Evolutionary conservation across 192 early-diverging fungal species (phyloP).

Genomic region (Gigaspora rosea): DNA sequence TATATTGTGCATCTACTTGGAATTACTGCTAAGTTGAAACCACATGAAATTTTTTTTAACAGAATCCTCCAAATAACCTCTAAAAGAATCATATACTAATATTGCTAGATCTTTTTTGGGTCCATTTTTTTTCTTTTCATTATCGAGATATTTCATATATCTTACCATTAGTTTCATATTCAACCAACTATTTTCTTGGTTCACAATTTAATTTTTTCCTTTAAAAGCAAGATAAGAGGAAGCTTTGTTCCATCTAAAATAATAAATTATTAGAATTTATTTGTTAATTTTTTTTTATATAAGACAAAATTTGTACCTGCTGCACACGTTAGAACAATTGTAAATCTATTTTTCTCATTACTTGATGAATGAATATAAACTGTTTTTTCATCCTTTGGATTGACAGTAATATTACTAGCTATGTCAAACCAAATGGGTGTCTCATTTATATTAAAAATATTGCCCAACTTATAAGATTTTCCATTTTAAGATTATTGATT

Average conservation of each 20-base stretch:
- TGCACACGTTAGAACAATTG: conserved; percentile 1
- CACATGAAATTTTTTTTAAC: neutral
- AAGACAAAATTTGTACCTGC: neutral
- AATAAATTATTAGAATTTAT: neutral
- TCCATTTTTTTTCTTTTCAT: neutral
- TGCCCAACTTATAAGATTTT: neutral
- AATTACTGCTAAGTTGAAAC: neutral
- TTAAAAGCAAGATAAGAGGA: neutral
- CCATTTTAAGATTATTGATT: neutral
- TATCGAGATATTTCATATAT: neutral
- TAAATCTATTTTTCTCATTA: conserved; percentile 24
- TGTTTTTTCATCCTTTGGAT: conserved; percentile 1
- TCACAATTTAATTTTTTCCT: neutral
- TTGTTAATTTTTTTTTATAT: neutral
- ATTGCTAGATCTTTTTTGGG: neutral
- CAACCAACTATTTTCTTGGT: neutral
- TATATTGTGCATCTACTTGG: neutral
- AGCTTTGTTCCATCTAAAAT: neutral
- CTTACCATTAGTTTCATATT: neutral
- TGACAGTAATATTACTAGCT: neutral
- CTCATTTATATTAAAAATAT: conserved; percentile 9
- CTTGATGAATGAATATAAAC: neutral
- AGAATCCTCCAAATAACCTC: neutral
- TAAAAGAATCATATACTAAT: conserved; percentile 7
- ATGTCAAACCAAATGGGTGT: conserved; percentile 12